Base-by-base conservation (phyloP, 2,329 filamentous ascomycete species). In the Trichoderma aggressivum region DNA sequence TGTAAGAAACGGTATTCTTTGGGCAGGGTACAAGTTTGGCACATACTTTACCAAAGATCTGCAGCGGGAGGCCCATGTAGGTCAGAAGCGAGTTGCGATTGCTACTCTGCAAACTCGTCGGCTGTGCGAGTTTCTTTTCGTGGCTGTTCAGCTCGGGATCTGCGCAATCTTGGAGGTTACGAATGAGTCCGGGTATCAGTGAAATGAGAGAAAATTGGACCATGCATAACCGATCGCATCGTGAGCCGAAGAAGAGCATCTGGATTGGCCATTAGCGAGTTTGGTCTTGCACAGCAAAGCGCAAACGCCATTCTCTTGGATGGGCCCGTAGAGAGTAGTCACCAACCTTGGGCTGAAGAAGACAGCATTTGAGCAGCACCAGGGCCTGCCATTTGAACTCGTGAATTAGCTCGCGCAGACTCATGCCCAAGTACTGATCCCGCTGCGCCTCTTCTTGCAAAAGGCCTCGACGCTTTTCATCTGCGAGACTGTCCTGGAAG, bases 231-330 rank as follows among this genome's bases (percentile, higher is more conserved):
- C 92, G 89, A 81, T 99, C 96, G 81, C 96, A 98, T 76, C 94
- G 90, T n/a, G 95, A 94, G 73, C 96, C 94, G 77, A 98, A 99
- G 84, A 99, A 98, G 68, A 99, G 90, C 92, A 98, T 98, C 94
- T 97, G n/a, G 7, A 7, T 28, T 11, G 24, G 21, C 11, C 34
- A 11, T 67, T 67, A 61, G 70, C 43, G 21, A 43, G 30, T 24
- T 11, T 30, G 1, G 4, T 30, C n/a, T 32, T 39, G 1, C 14
- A 28, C 11, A 10, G 16, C 32, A 3, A 26, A 26, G 7, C 5
- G 4, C 30, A 24, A 26, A 7, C n/a, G 12, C 8, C 1, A 18
- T 61, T 26, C 26, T 18, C 32, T 58, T n/a, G 4, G 7, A 12
- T 1, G 10, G n/a, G n/a, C 1, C 4, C n/a, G 18, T n/a, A n/a